Conservation (phyloP, 139 green algal genomes). For the Yamagishiella unicocca region DNA sequence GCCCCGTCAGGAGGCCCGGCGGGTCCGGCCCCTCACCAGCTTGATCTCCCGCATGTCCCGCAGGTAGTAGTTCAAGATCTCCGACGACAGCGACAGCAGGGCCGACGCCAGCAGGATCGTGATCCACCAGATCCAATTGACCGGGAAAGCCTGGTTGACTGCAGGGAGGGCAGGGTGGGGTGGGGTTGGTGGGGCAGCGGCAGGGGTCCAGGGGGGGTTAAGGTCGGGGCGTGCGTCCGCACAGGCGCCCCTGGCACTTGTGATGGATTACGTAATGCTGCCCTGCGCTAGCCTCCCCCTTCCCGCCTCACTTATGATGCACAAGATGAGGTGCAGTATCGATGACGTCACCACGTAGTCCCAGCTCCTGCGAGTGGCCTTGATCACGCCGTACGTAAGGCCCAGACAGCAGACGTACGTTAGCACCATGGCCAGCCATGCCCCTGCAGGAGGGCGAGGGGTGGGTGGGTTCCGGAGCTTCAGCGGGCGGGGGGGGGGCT, state of each 20-base stretch:
- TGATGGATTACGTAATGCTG: no score
- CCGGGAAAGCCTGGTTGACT: slow-evolving; percentile 65
- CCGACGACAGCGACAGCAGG: slow-evolving; percentile 42
- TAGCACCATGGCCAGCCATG: slow-evolving; percentile 64
- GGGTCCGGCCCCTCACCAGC: no score
- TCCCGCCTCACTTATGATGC: slow-evolving; percentile 46
- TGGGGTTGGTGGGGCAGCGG: background rate
- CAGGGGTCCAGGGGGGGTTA: no score
- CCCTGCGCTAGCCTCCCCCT: background rate
- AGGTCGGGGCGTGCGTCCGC: no score
- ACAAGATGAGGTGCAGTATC: slow-evolving; percentile 59
- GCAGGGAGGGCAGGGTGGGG: background rate
- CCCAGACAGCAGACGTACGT: slow-evolving; percentile 50
- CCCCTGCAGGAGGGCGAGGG: slow-evolving; percentile 25
- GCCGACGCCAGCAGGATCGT: slow-evolving; percentile 53
- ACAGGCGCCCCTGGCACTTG: no score
- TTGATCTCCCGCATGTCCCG: slow-evolving; percentile 65
- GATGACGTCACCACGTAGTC: slow-evolving; percentile 63
- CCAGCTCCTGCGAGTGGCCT: slow-evolving; percentile 58
- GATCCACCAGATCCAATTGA: slow-evolving; percentile 73
- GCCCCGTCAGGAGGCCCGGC: no score
- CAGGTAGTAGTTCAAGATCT: slow-evolving; percentile 63
- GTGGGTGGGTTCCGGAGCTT: no score
- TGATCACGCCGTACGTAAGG: slow-evolving; percentile 55
- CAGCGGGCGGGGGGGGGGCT: no score